These are phyloP conservation scores for Stephania cephalantha DNA, from an alignment of 164 flowering plant species.

Conservation along the genomic window DNA sequence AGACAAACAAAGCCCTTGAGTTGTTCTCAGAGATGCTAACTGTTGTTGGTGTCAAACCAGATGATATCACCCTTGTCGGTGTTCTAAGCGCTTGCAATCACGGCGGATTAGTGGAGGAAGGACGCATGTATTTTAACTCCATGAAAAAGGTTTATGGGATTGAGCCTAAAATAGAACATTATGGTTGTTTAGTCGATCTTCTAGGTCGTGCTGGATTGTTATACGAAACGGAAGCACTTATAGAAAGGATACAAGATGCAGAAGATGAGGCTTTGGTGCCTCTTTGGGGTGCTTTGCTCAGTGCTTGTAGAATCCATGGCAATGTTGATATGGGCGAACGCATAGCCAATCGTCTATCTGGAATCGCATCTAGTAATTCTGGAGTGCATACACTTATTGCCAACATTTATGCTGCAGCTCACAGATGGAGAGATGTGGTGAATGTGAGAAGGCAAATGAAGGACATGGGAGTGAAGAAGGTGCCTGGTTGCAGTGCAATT, in stretches of 20 bases:
- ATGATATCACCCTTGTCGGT: slow-evolving; percentile 70
- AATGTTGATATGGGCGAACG: slow-evolving; percentile 66
- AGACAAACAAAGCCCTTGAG: slow-evolving; percentile 44
- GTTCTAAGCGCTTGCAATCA: slow-evolving; percentile 79
- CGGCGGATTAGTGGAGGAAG: slow-evolving; percentile 73
- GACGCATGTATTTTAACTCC: slow-evolving; percentile 41
- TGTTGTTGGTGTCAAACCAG: slow-evolving; percentile 39
- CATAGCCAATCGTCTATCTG: slow-evolving; percentile 34
- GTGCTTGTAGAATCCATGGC: slow-evolving; percentile 68
- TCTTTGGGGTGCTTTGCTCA: slow-evolving; percentile 68
- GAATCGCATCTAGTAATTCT: slow-evolving; percentile 42
- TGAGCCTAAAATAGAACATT: slow-evolving; percentile 72
- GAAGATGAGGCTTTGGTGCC: slow-evolving; percentile 36
- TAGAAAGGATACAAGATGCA: slow-evolving; percentile 31
- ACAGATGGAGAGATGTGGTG: slow-evolving; percentile 66
- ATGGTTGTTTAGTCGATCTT: slow-evolving; percentile 71
- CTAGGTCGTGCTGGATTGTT: slow-evolving; percentile 67
- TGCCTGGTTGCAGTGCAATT: slow-evolving; percentile 74
- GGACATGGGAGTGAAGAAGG: slow-evolving; percentile 44
- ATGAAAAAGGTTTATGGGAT: slow-evolving; percentile 46
- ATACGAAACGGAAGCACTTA: slow-evolving; percentile 52
- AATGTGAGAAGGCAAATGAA: slow-evolving; percentile 66
- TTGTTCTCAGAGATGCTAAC: slow-evolving; percentile 50
- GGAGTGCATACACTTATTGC: slow-evolving; percentile 57
- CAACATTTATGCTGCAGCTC: slow-evolving; percentile 67